Base-by-base conservation (phyloP, 2,329 filamentous ascomycete species). In the Verticillium klebahnii region DNA sequence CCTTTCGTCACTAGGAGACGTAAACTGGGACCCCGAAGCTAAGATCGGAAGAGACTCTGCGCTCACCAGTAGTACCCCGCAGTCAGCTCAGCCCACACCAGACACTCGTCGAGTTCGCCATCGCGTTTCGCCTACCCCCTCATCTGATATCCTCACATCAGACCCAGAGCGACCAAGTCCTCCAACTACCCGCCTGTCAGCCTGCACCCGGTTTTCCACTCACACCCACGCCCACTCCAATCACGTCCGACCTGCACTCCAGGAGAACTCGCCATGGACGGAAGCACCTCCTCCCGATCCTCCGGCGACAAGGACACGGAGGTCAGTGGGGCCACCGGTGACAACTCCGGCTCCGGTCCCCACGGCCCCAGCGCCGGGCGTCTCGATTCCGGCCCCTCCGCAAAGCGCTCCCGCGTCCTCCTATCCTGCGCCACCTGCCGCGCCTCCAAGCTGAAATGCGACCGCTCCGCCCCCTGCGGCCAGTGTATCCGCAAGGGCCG, bases 371-470 rank as follows among this genome's bases (percentile, higher is more conserved):
- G 56, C 31, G 45, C 40, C 40, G 55, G 37, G n/a, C 32, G 19
- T 9, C 56, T 37, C 57, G 56, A 12, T n/a, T 29, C 32, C 60
- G 57, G 32, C 34, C 25, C 60, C 32, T 39, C 61, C 57, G 55
- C 64, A 39, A 84, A 83, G 69, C 78, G 82, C 31, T 76, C 74
- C 23, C 77, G 82, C 37, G 73, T 84, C 25, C 73, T 84, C 3
- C 78, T 85, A 25, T 84, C 81, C 3, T 85, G 83, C 64, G 79
- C 73, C 8, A 77, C 81, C 2, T 85, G 83, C 65, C 81, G 83
- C 58, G 63, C 67, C 60, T 84, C 82, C 45, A 85, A 85, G 73
- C 78, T 84, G 32, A 85, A 85, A 66, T 86, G 83, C 70, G 82
- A 86, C 68, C 80, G 84, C 58, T 70, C 72, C 6, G 69, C 77